Evolutionary conservation across 108 stramenopile genomes (phyloP).

Genomic region (Conticribra weissflogii): DNA sequence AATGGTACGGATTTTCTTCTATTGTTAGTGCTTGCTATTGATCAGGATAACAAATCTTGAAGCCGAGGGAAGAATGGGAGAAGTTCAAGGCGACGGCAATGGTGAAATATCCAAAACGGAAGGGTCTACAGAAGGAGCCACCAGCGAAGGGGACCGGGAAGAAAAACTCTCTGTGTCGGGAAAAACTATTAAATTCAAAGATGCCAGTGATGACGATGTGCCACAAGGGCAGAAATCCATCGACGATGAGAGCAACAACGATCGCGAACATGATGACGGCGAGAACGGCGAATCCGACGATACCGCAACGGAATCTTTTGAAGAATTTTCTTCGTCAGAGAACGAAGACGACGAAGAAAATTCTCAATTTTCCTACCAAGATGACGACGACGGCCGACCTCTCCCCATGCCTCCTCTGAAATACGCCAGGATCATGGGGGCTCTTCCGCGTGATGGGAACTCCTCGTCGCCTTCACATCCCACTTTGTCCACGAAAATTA

Average conservation of each 20-base stretch:
- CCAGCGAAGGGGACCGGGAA: no score
- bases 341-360: constrained; percentile 10
- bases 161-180: no score
- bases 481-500: constrained; percentile 28
- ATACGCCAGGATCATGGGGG: constrained; percentile 43
- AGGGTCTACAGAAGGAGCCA: no score
- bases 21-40: no score
- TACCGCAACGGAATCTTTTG: constrained; percentile 26
- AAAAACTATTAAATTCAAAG: neutral
- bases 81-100: no score
- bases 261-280: neutral
- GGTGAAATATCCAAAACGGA: no score
- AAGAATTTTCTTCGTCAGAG: neutral
- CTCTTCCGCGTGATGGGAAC: constrained; percentile 19
- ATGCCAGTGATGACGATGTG: neutral
- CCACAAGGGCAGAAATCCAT: neutral
- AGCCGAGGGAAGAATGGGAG: no score
- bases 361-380: constrained; percentile 31
- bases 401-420: constrained; percentile 42
- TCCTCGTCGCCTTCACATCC: constrained; percentile 4
- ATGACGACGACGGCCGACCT: constrained; percentile 23
- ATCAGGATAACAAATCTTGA: no score
- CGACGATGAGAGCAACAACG: neutral
- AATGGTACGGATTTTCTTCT: no score
- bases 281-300: constrained; percentile 4